Base-by-base conservation (phyloP, 176 grass and related monocot genomes). In the Phragmites australis region DNA sequence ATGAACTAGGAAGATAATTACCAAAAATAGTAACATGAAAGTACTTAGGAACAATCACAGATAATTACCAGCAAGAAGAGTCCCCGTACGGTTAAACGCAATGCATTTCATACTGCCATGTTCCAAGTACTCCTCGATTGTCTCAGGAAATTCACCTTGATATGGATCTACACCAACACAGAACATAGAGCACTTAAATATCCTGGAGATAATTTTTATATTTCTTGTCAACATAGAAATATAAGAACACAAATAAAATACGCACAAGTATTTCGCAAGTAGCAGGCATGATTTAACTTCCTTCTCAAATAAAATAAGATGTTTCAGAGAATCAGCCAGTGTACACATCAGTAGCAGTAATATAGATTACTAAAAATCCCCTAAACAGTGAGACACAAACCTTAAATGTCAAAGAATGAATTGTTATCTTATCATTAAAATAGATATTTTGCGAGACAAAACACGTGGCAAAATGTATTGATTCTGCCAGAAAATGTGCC, bases 31-130 rank as follows among this genome's bases (percentile, higher is more conserved):
- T 16, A 14, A 55, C 4, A 17, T 42, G 51, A 50, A 75, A 17
- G 23, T 56, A 61, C n/a, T 70, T 70, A 55, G 46, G 47, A 77
- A 81, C 31, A 65, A 42, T n/a, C 49, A 64, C 9, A 68, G 25
- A 70, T 39, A 91, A 44, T 73, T 88, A 99, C 93, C 97, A 52
- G 97, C 97, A 88, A 99, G 93, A 74, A 99, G 93, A 65, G 97
- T 93, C 82, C 97, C 97, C 21, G 78, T 83, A 51, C 92, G 88
- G 81, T 99, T 95, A 78, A 99, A 99, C 10, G 97, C 75, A n/a
- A 99, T 90, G 52, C 97, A 99, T 91, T 99, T 99, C 97, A 99
- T 99, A 90, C 72, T 99, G 70, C 93, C 97, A 90, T 96, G 87
- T 75, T 96, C 88, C 92, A 99, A 82, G 84, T 72, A 99, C 87